These are phyloP conservation scores for Phytopythium montanum DNA, from an alignment of 352 stramenopile species.

Conservation along the genomic window DNA sequence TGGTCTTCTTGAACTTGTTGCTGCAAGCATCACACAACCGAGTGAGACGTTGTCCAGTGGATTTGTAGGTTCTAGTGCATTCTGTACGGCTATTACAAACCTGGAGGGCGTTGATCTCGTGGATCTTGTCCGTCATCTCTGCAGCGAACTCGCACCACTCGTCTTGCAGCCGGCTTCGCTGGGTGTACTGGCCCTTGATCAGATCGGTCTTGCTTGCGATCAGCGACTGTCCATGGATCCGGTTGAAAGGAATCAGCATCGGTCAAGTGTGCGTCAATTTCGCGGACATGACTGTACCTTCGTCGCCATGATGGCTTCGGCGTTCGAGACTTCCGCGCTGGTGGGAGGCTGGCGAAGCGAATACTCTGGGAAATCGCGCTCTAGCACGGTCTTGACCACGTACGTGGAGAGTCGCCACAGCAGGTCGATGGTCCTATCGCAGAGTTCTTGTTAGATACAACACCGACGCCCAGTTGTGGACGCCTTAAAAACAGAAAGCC, in stretches of 20 bases:
- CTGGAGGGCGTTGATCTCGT: slow-evolving; percentile 26
- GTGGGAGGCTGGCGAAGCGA: slow-evolving; percentile 9
- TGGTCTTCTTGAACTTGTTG: slow-evolving; percentile 44
- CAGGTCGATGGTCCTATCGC: slow-evolving; percentile 42
- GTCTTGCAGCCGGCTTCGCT: slow-evolving; percentile 35
- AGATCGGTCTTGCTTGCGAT: slow-evolving; percentile 41
- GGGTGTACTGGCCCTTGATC: slow-evolving; percentile 34
- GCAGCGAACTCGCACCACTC: slow-evolving; percentile 33
- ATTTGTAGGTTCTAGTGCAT: background rate
- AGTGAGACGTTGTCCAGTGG: background rate
- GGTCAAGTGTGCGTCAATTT: background rate
- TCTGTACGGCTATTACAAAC: slow-evolving; percentile 9
- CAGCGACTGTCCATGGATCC: slow-evolving; percentile 15
- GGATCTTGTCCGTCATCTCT: slow-evolving; percentile 29
- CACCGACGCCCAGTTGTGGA: background rate
- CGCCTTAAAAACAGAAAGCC: background rate
- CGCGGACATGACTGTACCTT: slow-evolving; percentile 9
- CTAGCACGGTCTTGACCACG: slow-evolving; percentile 26
- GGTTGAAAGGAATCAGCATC: background rate
- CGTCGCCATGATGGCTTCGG: slow-evolving; percentile 11
- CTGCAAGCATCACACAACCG: slow-evolving; percentile 11
- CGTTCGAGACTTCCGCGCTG: background rate
- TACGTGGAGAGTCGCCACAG: slow-evolving; percentile 49
- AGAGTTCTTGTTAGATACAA: background rate
- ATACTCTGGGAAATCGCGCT: slow-evolving; percentile 12